These are phyloP conservation scores for Diaporthe helianthi DNA, from an alignment of 2,329 filamentous ascomycete genomes.

Conservation along the genomic window DNA sequence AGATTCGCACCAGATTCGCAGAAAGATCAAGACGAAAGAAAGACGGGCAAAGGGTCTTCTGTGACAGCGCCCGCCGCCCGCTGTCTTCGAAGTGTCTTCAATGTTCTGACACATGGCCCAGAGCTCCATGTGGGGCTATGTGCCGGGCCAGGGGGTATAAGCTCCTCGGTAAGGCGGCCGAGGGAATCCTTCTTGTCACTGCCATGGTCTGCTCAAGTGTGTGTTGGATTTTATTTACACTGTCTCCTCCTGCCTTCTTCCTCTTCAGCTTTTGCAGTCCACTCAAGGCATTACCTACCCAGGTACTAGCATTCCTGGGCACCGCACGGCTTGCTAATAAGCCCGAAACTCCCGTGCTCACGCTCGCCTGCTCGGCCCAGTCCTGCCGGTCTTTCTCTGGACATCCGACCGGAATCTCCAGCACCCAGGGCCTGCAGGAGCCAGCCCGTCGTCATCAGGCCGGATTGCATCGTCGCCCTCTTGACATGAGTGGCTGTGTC, in stretches of 20 bases:
- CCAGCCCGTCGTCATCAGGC: not conserved
- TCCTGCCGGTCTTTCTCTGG: slow-evolving; percentile 8
- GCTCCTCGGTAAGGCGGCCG: slow-evolving; percentile 8
- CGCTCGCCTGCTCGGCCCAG: slow-evolving; percentile 15
- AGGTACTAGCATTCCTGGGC: not conserved
- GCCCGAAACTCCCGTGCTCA: slow-evolving; percentile 19
- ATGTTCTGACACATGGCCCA: slow-evolving; percentile 21
- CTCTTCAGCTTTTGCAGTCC: not conserved
- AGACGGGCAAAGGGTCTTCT: slow-evolving; percentile 3
- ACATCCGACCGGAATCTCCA: not conserved
- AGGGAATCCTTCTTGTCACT: slow-evolving; percentile 2
- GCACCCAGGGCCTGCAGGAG: slow-evolving; percentile 9
- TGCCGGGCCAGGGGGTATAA: slow-evolving; percentile 12
- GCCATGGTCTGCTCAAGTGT: slow-evolving; percentile 10
- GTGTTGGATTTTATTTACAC: not conserved
- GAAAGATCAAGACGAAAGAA: not conserved
- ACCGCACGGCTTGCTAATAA: slow-evolving; percentile 12
- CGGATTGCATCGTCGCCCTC: not conserved
- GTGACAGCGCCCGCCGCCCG: not conserved
- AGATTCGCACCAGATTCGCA: not conserved
- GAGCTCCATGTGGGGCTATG: slow-evolving; percentile 14
- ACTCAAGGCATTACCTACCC: not conserved
- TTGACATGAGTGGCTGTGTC: slow-evolving; percentile 5
- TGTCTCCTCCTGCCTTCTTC: not conserved
- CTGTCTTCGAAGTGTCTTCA: no score